Base-by-base conservation (phyloP, 148 eudicot species). In the Rhododendron williamsianum region DNA sequence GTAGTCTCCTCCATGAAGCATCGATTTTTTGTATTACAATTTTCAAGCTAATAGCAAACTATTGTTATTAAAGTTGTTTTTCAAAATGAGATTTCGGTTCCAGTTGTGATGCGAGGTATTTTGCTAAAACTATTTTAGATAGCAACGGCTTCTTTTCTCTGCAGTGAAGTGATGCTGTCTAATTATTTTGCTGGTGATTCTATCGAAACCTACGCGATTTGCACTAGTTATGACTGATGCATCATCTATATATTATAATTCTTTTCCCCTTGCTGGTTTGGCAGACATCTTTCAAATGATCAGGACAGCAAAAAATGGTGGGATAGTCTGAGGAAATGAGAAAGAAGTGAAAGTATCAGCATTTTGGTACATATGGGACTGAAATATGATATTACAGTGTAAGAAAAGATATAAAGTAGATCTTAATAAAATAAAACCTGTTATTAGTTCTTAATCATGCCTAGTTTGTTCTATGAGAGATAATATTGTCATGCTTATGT, bases 241-340 rank as follows among this genome's bases (percentile, higher is more conserved):
- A 12, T 43, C n/a, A 11, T 77, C 52, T 27, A 4, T 27, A 27
- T 27, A 27, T 5, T 27, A 9, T 35, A 13, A 16, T 45, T 30
- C 15, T 33, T 43, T 10, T 35, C 10, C 30, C 0, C 4, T 79
- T 79, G 48, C 27, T 82, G 43, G n/a, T 81, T 80, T 84, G 82
- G 91, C 92, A 90, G 93, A 90, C 82, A 69, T 91, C 36, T 89
- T 80, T 85, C 93, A 91, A 89, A 78, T 90, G 67, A 81, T 91
- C 85, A 90, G 87, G 91, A 46, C 89, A 69, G 93, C 92, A 11
- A 87, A 56, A 8, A 38, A 45, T 69, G 86, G 85, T 1, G 82
- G 81, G 56, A 51, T 27, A 41, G 88, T 79, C 4, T 79, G 84
- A 87, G 80, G 74, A 78, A 56, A 84, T 60, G 76, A 11, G 45